Evolutionary conservation across 495 filamentous ascomycete species (phyloP).

Genomic region (Parmelia sp.): DNA sequence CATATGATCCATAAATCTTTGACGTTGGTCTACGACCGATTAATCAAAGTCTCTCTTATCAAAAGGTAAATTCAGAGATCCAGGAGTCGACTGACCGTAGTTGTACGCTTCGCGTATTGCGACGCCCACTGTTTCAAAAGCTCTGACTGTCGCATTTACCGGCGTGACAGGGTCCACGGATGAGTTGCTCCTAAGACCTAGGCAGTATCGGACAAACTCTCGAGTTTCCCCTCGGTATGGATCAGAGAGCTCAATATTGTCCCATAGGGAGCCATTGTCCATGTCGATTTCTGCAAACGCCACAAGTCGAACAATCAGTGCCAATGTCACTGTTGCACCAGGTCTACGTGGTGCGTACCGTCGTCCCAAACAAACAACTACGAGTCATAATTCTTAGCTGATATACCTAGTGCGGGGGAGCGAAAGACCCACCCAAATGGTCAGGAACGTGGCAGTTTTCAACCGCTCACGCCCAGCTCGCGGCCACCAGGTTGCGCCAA

Average conservation of each 20-base stretch:
- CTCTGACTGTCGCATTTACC: neutral
- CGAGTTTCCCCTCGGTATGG: neutral
- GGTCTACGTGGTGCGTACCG: too few species aligned
- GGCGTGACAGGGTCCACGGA: too few species aligned
- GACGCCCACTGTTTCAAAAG: constrained; percentile 2
- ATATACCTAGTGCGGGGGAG: too few species aligned
- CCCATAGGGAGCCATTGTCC: neutral
- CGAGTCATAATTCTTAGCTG: too few species aligned
- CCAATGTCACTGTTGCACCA: too few species aligned
- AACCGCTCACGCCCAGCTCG: constrained; percentile 6
- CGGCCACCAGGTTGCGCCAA: constrained; percentile 18
- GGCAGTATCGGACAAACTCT: neutral
- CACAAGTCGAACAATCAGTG: too few species aligned
- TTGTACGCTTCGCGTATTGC: constrained; percentile 6
- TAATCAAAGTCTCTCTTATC: too few species aligned
- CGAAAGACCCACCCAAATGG: constrained; percentile 2
- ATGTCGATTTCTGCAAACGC: constrained; percentile 4
- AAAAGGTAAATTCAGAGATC: too few species aligned
- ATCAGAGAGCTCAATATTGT: constrained; percentile 4
- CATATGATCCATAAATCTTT: constrained; percentile 6
- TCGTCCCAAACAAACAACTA: constrained; percentile 17
- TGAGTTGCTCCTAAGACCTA: neutral
- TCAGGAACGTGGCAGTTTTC: constrained; percentile 6
- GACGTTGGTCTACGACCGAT: constrained; percentile 9
- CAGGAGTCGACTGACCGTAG: constrained; percentile 1